phyloP scores from a whole-genome alignment of 2,329 filamentous ascomycete genomes.

The Myriosclerotinia scirpicola region DNA sequence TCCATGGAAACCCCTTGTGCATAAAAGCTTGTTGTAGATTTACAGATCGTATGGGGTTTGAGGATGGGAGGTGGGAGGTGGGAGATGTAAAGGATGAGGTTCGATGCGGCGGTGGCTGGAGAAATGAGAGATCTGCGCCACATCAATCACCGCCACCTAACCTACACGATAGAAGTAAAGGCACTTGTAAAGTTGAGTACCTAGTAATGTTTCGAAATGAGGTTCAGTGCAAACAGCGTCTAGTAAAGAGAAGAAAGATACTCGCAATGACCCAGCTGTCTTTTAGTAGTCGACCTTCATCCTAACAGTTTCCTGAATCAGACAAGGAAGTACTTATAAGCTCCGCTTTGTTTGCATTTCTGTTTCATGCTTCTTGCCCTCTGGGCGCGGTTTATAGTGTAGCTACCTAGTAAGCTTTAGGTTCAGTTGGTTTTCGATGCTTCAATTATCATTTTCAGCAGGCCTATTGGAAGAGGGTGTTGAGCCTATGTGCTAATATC shows the following conservation, averaged over 20 bases:
- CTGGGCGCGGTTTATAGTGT: neutral
- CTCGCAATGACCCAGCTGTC: too few species aligned
- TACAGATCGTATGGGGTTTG: neutral
- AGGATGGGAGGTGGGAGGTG: conserved; percentile 1
- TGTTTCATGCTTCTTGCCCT: conserved; percentile 3
- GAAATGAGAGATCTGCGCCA: neutral
- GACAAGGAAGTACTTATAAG: neutral
- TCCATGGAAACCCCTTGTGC: neutral
- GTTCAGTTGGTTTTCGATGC: neutral
- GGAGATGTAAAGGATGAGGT: neutral
- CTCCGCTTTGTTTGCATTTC: neutral
- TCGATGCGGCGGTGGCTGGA: neutral
- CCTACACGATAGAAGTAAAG: neutral
- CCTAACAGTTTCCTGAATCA: neutral
- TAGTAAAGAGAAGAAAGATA: too few species aligned
- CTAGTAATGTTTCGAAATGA: conserved; percentile 11
- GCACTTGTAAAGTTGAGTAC: neutral
- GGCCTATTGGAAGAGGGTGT: neutral
- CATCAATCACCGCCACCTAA: neutral
- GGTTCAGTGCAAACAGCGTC: conserved; percentile 7
- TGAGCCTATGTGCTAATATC: neutral
- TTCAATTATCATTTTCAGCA: neutral
- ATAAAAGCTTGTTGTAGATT: neutral
- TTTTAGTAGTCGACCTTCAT: neutral
- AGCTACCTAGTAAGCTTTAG: neutral